Evolutionary conservation across 495 filamentous ascomycete genomes (phyloP).

Genomic region (Lasiosphaeria ovina): DNA sequence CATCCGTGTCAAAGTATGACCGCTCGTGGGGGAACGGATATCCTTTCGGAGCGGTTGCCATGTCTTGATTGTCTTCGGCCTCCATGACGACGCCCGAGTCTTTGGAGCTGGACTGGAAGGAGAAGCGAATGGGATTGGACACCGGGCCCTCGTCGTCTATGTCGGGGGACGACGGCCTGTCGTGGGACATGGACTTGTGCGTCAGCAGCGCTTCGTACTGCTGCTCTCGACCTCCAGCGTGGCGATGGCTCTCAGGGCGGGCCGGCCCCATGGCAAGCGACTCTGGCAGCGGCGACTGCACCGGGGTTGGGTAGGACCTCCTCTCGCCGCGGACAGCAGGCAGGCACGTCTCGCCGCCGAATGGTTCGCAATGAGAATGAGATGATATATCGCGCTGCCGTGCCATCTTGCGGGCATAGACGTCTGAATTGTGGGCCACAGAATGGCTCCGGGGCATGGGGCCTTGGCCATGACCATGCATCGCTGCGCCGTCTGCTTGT

Average conservation of each 20-base stretch:
- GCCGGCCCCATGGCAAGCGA: neutral
- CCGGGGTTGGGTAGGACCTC: neutral
- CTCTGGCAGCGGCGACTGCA: neutral
- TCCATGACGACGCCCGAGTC: slow-evolving; percentile 2
- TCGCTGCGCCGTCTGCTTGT: neutral
- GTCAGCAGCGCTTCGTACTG: neutral
- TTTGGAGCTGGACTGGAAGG: neutral
- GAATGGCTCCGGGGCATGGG: too few species aligned
- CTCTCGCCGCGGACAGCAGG: neutral
- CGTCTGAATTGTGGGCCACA: too few species aligned
- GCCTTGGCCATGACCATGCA: too few species aligned
- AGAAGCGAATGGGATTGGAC: neutral
- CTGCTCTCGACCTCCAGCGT: neutral
- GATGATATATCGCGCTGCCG: too few species aligned
- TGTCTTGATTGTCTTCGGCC: neutral
- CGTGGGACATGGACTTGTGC: neutral
- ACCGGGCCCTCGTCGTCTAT: neutral
- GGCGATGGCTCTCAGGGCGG: neutral
- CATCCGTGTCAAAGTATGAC: neutral
- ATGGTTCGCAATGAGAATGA: neutral
- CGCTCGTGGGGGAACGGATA: neutral
- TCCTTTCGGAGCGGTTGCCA: neutral
- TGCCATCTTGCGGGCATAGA: too few species aligned
- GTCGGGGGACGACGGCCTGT: neutral
- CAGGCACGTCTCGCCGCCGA: neutral